These are phyloP conservation scores for Fragaria ananassa DNA, from an alignment of 306 rosid genomes.

Conservation along the genomic window DNA sequence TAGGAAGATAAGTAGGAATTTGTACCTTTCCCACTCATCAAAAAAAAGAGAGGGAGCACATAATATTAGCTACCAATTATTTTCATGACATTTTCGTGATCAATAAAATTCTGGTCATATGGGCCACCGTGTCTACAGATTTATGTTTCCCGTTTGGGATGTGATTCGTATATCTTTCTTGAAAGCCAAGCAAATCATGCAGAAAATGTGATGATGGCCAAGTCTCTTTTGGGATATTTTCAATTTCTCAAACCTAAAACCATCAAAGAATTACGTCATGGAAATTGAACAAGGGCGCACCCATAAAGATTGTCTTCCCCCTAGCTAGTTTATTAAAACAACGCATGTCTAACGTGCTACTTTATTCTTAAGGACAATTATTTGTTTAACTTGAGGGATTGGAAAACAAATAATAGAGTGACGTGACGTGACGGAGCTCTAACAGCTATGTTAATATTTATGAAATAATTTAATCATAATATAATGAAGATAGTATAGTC, in stretches of 20 bases:
- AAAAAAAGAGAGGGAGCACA: background rate
- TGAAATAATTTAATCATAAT: too few species aligned
- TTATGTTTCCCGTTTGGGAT: conserved; percentile 17
- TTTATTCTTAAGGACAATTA: background rate
- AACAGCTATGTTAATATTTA: too few species aligned
- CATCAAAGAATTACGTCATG: background rate
- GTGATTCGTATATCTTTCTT: conserved; percentile 28
- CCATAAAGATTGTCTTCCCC: background rate
- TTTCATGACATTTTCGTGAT: conserved; percentile 21
- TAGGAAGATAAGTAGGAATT: conserved; percentile 20
- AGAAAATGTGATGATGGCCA: conserved; percentile 27
- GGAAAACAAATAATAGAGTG: background rate
- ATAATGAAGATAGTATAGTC: too few species aligned
- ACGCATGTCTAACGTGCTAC: background rate
- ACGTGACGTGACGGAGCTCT: background rate
- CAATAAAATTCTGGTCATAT: background rate
- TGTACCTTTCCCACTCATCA: conserved; percentile 14
- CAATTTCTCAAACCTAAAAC: background rate
- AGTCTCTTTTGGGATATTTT: background rate
- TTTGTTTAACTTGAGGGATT: background rate
- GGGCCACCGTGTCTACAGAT: conserved; percentile 20
- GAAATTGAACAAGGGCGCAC: background rate
- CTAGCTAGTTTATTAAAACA: background rate
- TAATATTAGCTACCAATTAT: background rate
- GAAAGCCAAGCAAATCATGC: conserved; percentile 29